These are phyloP conservation scores for Trypanosoma vivax DNA, from an alignment of 208 protist genomes.

Conservation along the genomic window DNA sequence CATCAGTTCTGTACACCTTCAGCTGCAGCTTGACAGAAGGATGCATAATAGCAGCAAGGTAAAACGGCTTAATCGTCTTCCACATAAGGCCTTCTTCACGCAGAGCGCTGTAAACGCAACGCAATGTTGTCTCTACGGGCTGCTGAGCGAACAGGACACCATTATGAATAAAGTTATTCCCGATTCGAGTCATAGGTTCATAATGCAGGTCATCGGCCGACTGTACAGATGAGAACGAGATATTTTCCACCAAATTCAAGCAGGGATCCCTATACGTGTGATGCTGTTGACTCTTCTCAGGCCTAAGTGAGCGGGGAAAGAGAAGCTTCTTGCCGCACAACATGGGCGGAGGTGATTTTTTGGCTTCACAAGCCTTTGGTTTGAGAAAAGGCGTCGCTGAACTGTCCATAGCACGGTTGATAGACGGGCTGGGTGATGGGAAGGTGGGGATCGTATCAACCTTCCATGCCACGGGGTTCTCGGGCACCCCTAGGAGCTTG, in stretches of 20 bases:
- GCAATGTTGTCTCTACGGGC: conserved; percentile 30
- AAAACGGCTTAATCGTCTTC: conserved; percentile 68
- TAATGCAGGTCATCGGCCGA: conserved; percentile 40
- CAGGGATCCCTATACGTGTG: neutral
- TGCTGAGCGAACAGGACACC: conserved; percentile 52
- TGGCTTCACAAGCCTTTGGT: neutral
- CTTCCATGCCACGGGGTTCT: conserved; percentile 29
- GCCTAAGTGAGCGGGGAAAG: conserved; percentile 12
- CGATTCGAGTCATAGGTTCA: conserved; percentile 50
- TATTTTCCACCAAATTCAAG: neutral
- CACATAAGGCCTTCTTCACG: conserved; percentile 67
- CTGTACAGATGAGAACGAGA: neutral
- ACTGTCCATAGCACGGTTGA: too few relatives aligned
- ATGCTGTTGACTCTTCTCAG: too few relatives aligned
- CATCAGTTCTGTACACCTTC: conserved; percentile 64
- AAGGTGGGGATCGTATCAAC: too few relatives aligned
- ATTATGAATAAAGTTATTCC: conserved; percentile 80
- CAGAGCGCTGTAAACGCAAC: conserved; percentile 57
- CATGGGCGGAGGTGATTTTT: neutral
- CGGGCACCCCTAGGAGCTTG: conserved; percentile 37
- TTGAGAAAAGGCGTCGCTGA: conserved; percentile 21
- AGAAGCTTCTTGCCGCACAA: neutral
- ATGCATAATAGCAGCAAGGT: conserved; percentile 60
- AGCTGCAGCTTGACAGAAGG: conserved; percentile 78
- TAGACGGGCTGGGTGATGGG: too few relatives aligned